phyloP scores from a whole-genome alignment of 2,329 filamentous ascomycete genomes.

The Penicillium sp. region DNA sequence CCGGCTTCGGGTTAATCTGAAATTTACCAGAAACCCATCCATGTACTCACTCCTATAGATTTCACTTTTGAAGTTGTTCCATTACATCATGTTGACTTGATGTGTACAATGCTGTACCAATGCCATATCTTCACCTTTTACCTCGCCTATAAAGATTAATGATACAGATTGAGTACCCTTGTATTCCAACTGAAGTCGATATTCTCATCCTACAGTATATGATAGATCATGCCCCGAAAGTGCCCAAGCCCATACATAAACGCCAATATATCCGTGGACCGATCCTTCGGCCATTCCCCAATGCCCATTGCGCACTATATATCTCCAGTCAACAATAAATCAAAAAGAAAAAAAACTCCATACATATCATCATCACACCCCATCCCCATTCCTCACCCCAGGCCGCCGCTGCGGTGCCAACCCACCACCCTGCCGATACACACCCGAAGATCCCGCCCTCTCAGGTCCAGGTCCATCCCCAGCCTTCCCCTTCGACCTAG shows the following conservation, averaged over 20 bases:
- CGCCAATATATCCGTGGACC: not conserved
- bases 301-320: not conserved
- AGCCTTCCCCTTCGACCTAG: constrained; percentile 27
- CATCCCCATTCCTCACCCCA: not conserved
- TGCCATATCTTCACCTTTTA: not conserved
- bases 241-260: not conserved
- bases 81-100: not conserved
- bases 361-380: not conserved
- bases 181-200: not conserved
- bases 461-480: not conserved
- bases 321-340: not conserved
- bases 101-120: constrained; percentile 6
- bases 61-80: not conserved
- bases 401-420: not conserved
- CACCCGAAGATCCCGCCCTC: not conserved
- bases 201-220: not conserved
- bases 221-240: not conserved
- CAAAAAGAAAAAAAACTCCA: not conserved
- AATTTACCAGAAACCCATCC: not conserved
- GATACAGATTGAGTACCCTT: not conserved
- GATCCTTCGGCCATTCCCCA: not conserved
- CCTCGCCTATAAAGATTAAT: not conserved
- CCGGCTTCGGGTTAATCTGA: not conserved
- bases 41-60: not conserved
- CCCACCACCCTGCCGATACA: not conserved